Conservation (phyloP, 2,329 filamentous ascomycete genomes). For the Orbilia quercus region DNA sequence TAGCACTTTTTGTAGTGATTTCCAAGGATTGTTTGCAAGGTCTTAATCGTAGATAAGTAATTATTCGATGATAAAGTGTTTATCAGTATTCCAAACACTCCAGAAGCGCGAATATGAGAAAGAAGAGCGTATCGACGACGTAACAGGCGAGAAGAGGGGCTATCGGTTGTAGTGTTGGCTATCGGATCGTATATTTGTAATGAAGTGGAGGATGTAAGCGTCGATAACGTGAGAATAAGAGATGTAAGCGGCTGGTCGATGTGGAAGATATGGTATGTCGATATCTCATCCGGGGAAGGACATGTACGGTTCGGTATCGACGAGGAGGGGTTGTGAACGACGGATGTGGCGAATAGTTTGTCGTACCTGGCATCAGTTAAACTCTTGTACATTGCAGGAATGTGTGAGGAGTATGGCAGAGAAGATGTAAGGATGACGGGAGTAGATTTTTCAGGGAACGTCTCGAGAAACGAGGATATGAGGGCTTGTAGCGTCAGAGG, state of each 20-base stretch:
- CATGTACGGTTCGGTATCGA: constrained; percentile 85
- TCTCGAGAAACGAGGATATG: constrained; percentile 72
- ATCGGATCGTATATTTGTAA: constrained; percentile 65
- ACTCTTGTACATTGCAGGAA: constrained; percentile 69
- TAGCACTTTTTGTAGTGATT: constrained; percentile 92
- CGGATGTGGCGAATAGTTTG: constrained; percentile 74
- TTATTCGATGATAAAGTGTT: constrained; percentile 94
- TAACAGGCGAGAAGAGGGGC: constrained; percentile 67
- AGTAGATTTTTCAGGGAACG: constrained; percentile 73
- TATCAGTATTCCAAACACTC: constrained; percentile 91
- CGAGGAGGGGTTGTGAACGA: constrained; percentile 82
- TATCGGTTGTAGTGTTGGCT: constrained; percentile 65
- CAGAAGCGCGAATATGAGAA: constrained; percentile 79
- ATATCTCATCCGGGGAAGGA: constrained; percentile 62
- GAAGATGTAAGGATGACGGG: constrained; percentile 87
- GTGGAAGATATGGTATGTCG: constrained; percentile 74
- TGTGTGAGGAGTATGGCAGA: constrained; percentile 83
- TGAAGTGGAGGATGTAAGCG: constrained; percentile 70
- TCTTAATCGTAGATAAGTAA: constrained; percentile 82
- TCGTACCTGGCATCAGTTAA: constrained; percentile 75
- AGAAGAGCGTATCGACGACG: constrained; percentile 89
- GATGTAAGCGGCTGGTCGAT: constrained; percentile 82
- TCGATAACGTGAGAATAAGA: constrained; percentile 86
- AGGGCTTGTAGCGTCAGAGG: constrained; percentile 73
- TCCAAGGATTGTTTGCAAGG: constrained; percentile 77